Base-by-base conservation (phyloP, 805 yeast species). In the Metschnikowia kofuensis region DNA sequence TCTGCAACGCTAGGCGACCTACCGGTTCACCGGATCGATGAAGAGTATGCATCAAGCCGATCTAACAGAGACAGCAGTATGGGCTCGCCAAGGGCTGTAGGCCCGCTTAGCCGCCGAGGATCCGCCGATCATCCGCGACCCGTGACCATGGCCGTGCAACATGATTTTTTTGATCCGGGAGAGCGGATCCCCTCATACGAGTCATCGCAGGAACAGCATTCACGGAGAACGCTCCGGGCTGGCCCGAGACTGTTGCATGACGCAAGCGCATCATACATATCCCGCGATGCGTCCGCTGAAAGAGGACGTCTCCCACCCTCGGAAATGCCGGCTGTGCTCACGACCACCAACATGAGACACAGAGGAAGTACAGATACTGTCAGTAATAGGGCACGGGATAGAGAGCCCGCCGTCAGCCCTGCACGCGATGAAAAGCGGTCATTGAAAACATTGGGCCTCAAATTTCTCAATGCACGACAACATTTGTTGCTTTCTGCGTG, bases 401-500 rank as follows among this genome's bases (percentile, higher is more conserved):
- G 53, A 12, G 52, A 54, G 40, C 29, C 40, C 16, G 50, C 52
- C 7, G 21, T 21, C 21, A 52, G 57, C 43, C 55, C 57, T 9
- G 49, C 38, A n/a, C 45, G 53, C n/a, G 46, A 49, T 38, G 57
- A 50, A 10, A 62, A 59, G 29, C 58, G 61, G 10, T 51, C 65
- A 28, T 58, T 72, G 40, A 86, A 87, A 61, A 72, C 76, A 30
- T 64, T 87, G 21, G 92, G 95, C 0, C 71, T 89, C 49, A 82
- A 80, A 54, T 80, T 88, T 54, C 69, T 89, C 52, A 84, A 84
- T 50, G 87, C 94, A 1, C 76, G 82, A 52, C 90, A 88, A 58
- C 94, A 88, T 62, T 76, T 87, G 50, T 76, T 85, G 5, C 74
- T 89, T 51, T 90, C 94, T 0, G 66, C 83, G n/a, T 85, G 92